A percentile compares a stretch with the other conserved stretches of the same genome.
Evolutionary conservation across 352 stramenopile species (phyloP).

Genomic region (Pythium phragmiticola): DNA sequence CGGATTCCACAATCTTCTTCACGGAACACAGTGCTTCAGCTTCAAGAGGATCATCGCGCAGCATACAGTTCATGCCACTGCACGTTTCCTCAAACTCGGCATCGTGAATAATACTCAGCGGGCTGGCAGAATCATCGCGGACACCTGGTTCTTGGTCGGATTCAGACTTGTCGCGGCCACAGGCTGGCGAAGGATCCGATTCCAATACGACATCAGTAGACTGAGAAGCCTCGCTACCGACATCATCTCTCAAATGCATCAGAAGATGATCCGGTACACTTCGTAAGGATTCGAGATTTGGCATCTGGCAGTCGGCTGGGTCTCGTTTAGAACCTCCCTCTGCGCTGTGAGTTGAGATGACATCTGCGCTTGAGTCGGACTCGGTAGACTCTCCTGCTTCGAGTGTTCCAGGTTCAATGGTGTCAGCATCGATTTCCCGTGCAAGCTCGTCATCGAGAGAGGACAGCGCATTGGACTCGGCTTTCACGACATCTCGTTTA

Average conservation of each 20-base stretch:
- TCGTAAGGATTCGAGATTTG: background rate
- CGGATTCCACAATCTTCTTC: background rate
- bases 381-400: too few species aligned
- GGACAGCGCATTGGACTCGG: too few species aligned
- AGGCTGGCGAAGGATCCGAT: too few species aligned
- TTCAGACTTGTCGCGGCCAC: too few species aligned
- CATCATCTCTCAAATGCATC: background rate
- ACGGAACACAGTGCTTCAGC: background rate
- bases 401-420: too few species aligned
- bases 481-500: too few species aligned
- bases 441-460: too few species aligned
- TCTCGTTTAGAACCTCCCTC: too few species aligned
- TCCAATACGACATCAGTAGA: too few species aligned
- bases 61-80: too few species aligned
- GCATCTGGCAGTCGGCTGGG: background rate
- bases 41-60: background rate
- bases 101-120: background rate
- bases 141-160: too few species aligned
- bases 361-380: background rate
- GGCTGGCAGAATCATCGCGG: background rate
- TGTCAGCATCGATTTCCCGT: too few species aligned
- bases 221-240: background rate
- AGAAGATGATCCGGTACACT: background rate
- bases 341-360: background rate
- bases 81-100: background rate